Percentiles rank a stretch among this genome's conserved stretches.
Conservation (phyloP, 768 basidiomycete genomes). For the Rubroboletus pulcherrimus region DNA sequence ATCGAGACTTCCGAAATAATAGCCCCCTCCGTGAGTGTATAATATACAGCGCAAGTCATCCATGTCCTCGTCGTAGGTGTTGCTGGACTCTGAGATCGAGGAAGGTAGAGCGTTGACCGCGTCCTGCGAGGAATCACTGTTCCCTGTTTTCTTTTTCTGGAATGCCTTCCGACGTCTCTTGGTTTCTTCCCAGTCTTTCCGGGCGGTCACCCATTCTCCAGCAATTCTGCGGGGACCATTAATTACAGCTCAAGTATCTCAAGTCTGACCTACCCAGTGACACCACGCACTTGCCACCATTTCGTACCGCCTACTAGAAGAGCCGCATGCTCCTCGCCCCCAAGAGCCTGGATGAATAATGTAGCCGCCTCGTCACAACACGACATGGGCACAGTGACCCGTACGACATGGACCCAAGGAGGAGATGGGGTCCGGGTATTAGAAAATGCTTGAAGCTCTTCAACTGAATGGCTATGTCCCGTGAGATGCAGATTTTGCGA, state of each 20-base stretch:
- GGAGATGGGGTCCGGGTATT: conserved; percentile 83
- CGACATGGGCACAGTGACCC: conserved; percentile 67
- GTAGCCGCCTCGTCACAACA: conserved; percentile 73
- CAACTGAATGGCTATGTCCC: conserved; percentile 66
- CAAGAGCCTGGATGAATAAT: conserved; percentile 71
- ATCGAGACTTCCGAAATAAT: conserved; percentile 79
- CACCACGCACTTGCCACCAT: conserved; percentile 96
- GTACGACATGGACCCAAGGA: conserved; percentile 74
- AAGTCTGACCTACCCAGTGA: conserved; percentile 58
- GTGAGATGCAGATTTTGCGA: not conserved
- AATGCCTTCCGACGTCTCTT: conserved; percentile 53
- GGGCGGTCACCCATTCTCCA: conserved; percentile 84
- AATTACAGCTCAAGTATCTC: conserved; percentile 12
- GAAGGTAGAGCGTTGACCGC: conserved; percentile 13
- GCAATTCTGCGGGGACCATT: conserved; percentile 51
- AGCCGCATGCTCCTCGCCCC: conserved; percentile 73
- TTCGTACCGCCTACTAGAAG: conserved; percentile 82
- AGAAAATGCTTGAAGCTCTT: conserved; percentile 75
- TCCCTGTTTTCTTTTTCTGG: conserved; percentile 30
- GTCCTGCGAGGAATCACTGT: conserved; percentile 7
- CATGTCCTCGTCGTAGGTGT: conserved; percentile 63
- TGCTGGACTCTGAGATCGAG: conserved; percentile 30
- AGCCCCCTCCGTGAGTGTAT: conserved; percentile 81
- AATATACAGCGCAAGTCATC: conserved; percentile 83
- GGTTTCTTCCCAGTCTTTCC: conserved; percentile 76